Evolutionary conservation across 768 basidiomycete species (phyloP), one percentile per base, ranked within the genome.

Genomic region (Xerocomellus intermedius): DNA sequence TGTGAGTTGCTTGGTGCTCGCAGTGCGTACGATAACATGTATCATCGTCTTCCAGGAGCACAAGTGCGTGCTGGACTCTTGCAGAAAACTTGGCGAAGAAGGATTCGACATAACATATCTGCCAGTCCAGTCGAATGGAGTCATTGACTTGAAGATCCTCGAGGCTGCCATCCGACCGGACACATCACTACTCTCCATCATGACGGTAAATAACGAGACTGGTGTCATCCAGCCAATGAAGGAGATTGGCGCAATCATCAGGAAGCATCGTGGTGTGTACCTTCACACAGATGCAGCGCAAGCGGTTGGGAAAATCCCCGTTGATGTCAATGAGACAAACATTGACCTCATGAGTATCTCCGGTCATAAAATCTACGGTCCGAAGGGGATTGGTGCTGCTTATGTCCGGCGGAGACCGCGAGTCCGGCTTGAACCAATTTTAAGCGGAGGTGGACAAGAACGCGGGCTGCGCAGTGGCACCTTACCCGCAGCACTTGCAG

Each of bases 161-260:
- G 91, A 94, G 66, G 82, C 80, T 1, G 89, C 94, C 36, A 94
- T 99, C 54, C 86, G 93, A 32, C 94, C 94, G 9, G 93, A 94
- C 56, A 94, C 93, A 13, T 91, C 90, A 1, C 76, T 98, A n/a
- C 86, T 99, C 42, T 96, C 94, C 13, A 87, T 99, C 69, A 99
- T 99, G 97, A 83, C 91, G 17, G 97, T 99, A 55, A 99, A 99
- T 77, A 99, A 99, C 73, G 97, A 99, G 75, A 98, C 94, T 5
- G 97, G 97, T 22, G 95, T 98, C 60, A 97, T 99, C 52, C 97
- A 98, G 68, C 97, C 97, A 2, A 79, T 98, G 59, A 89, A 91
- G 68, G 94, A 98, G 69, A 99, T 99, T 52, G 96, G 96, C 30
- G 82, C 84, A 3, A 80, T 96, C 35, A 69, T 89, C 32, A 87